Base-by-base conservation (phyloP, 805 yeast genomes). In the Candida ovalis region DNA sequence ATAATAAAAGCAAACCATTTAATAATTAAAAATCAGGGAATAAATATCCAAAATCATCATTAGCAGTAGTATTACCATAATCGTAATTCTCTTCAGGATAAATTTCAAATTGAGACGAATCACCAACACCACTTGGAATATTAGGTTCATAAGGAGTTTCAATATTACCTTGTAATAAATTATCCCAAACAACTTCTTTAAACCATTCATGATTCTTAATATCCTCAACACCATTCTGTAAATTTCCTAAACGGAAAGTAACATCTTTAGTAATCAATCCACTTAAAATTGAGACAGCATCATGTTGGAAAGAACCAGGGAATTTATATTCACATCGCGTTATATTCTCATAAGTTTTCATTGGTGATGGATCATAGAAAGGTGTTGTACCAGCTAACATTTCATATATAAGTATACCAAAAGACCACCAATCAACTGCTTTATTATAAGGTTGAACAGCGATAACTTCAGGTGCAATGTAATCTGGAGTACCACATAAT, bases 11-110 rank as follows among this genome's bases (percentile, higher is more conserved):
- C 30, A 15, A 17, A 19, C 17, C 19, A 7, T 40, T n/a, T n/a
- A n/a, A n/a, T n/a, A n/a, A n/a, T n/a, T 43, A 62, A 40, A 66
- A 66, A 35, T 65, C 69, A 1, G 69, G 64, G 42, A 66, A 66
- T 15, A 62, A 44, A 40, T 60, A 47, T 3, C 69, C 69, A 35
- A 49, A 64, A 19, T 63, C 66, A 50, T 66, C 70, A 15, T 3
- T 23, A 15, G 75, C 80, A 10, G 88, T 87, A 18, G 69, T 68
- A 23, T 76, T 75, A 41, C 97, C 97, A 63, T 92, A 92, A 59
- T 92, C 94, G 48, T 82, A 73, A 49, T 82, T 84, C 57, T 89
- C 96, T 62, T 85, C 91, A 0, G 90, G 88, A 58, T 85, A 85
- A 55, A 82, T 77, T 63, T 85, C 91, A 54, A 81, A 84, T 47